These are phyloP conservation scores for Alectoria sarmentosa DNA, from an alignment of 495 filamentous ascomycete species.

Conservation along the genomic window DNA sequence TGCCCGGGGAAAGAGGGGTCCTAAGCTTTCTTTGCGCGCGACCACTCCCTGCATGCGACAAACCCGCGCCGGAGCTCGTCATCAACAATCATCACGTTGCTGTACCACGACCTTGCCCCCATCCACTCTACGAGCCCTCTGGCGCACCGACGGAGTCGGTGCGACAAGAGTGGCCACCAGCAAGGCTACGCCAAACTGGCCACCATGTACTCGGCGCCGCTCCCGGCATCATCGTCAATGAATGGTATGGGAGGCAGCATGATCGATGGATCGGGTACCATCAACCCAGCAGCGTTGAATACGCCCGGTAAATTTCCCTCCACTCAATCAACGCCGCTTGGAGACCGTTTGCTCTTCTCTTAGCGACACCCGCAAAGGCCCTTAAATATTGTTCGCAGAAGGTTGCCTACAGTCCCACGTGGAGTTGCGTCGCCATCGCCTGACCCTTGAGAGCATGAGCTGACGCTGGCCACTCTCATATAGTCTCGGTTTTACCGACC, in stretches of 20 bases:
- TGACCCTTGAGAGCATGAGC: conserved; percentile 6
- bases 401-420: not conserved
- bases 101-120: conserved; percentile 6
- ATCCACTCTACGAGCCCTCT: conserved; percentile 19
- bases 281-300: conserved; percentile 70
- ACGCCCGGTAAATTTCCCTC: conserved; percentile 45
- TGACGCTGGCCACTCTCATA: conserved; percentile 27
- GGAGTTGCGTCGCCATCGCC: conserved; percentile 1
- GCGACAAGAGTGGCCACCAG: conserved; percentile 15
- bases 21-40: conserved; percentile 28
- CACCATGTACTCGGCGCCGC: conserved; percentile 53
- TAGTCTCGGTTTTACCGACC: conserved; percentile 40
- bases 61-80: conserved; percentile 22
- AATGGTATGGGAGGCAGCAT: conserved; percentile 56
- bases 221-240: conserved; percentile 42
- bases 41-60: conserved; percentile 26
- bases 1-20: conserved; percentile 27
- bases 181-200: conserved; percentile 18
- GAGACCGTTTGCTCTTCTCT: conserved; percentile 10
- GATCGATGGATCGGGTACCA: conserved; percentile 68
- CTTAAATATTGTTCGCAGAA: not conserved
- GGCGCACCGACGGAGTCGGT: conserved; percentile 22
- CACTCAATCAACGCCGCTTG: conserved; percentile 21
- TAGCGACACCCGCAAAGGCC: conserved; percentile 19
- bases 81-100: conserved; percentile 18